Conservation (phyloP, 2,329 filamentous ascomycete genomes). For the Apiospora kogelbergensis region DNA sequence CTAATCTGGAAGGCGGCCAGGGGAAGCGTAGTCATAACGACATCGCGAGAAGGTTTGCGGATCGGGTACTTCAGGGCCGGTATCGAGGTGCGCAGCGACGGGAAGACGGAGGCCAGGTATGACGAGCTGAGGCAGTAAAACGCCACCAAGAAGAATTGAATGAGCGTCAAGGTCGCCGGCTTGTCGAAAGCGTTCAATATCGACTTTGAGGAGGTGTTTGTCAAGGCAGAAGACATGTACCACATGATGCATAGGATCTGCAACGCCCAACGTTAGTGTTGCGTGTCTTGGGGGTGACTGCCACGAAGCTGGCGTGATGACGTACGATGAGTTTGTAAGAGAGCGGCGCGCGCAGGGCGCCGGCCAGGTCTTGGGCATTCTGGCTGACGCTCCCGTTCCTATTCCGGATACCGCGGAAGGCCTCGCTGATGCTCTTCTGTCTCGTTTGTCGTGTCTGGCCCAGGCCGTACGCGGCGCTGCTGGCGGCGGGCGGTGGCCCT, state of each 20-base stretch:
- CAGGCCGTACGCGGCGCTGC: slow-evolving; percentile 21
- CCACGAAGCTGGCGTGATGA: slow-evolving; percentile 11
- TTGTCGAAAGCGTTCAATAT: slow-evolving; percentile 90
- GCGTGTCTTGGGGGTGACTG: neutral
- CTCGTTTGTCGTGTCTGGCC: slow-evolving; percentile 57
- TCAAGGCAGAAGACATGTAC: slow-evolving; percentile 94
- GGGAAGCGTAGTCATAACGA: slow-evolving; percentile 85
- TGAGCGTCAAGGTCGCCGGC: slow-evolving; percentile 85
- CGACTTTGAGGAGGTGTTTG: slow-evolving; percentile 96
- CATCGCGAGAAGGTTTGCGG: slow-evolving; percentile 74
- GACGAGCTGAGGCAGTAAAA: slow-evolving; percentile 81
- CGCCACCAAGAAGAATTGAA: slow-evolving; percentile 93
- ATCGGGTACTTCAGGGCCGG: slow-evolving; percentile 84
- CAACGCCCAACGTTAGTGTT: slow-evolving; percentile 26
- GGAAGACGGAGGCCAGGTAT: slow-evolving; percentile 72
- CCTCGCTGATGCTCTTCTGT: slow-evolving; percentile 87
- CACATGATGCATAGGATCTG: slow-evolving; percentile 85
- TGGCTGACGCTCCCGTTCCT: slow-evolving; percentile 85
- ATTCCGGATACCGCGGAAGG: slow-evolving; percentile 78
- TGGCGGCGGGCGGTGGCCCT: slow-evolving; percentile 23
- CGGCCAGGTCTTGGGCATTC: slow-evolving; percentile 90
- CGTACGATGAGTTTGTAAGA: slow-evolving; percentile 85
- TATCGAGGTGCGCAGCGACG: slow-evolving; percentile 66
- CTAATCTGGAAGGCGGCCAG: slow-evolving; percentile 90
- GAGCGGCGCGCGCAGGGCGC: slow-evolving; percentile 85